Base-by-base conservation (phyloP, 768 basidiomycete genomes). In the Cubamyces sp. region DNA sequence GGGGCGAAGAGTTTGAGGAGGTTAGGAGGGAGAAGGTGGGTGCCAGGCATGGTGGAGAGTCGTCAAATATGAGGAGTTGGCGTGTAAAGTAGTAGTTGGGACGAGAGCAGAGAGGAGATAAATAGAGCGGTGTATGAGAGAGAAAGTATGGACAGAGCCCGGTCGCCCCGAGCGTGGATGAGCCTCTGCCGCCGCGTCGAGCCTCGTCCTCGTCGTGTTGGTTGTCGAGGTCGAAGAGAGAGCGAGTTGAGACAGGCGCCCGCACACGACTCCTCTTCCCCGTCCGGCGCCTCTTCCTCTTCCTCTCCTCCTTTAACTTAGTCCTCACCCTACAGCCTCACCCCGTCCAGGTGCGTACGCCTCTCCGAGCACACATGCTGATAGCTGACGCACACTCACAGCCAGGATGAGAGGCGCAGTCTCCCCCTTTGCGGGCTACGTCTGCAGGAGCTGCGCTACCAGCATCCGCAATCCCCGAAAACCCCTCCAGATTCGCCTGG, bases 1-100 rank as follows among this genome's bases (percentile, higher is more conserved):
- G 97, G 95, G 0, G 94, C 90, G 74, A 98, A 99, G 67, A 98
- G 89, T 74, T 96, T 95, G 74, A 98, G 87, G 54, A 99, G 85
- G 76, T 98, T 97, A 3, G 94, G 94, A 3, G 96, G 96, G 23
- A 99, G 84, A 23, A 96, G 82, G 77, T 96, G 92, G 3, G 93
- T 94, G 50, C 90, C 91, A 11, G 81, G 81, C 81, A 82, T 82
- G 62, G 41, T 21, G 7, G 61, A 4, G 60, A 0, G 40, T 43
- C 26, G 58, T 60, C 39, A 45, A 60, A 55, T 59, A 64, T 49
- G 42, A 23, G 26, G 57, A 6, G 11, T 26, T 30, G 53, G 51
- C 41, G 45, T 34, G 28, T 54, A 57, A 50, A 41, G 48, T 61
- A 58, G 30, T n/a, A 15, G 47, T 12, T 47, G 14, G 34, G 34